Conservation (phyloP, 1,284 basidiomycete species). For the Marasmius tenuissimus region DNA sequence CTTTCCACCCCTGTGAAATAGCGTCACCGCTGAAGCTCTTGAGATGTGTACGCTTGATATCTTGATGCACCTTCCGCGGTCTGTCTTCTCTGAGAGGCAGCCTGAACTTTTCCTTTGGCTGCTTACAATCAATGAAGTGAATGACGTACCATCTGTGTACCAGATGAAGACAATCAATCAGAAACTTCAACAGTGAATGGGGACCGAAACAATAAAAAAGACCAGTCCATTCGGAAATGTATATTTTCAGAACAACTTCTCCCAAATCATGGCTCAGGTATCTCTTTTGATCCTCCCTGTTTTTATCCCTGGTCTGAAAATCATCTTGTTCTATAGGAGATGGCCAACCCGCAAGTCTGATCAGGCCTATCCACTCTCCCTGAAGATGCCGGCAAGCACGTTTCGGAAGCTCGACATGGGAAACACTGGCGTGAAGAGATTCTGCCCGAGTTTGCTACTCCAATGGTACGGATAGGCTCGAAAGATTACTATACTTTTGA, state of each 20-base stretch:
- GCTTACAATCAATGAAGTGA: slow-evolving; percentile 24
- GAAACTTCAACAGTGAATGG: slow-evolving; percentile 27
- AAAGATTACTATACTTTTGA: neutral
- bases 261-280: slow-evolving; percentile 31
- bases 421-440: neutral
- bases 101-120: slow-evolving; percentile 33
- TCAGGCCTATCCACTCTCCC: neutral
- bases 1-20: neutral
- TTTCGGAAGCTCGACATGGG: neutral
- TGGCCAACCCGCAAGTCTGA: neutral
- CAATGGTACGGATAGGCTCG: neutral
- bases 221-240: slow-evolving; percentile 31
- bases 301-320: neutral
- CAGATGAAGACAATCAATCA: slow-evolving; percentile 22
- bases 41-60: slow-evolving; percentile 33
- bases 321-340: neutral
- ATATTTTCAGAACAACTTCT: slow-evolving; percentile 30
- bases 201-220: slow-evolving; percentile 26
- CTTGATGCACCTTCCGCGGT: slow-evolving; percentile 32
- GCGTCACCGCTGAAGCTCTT: neutral
- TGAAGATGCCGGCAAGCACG: neutral
- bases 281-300: slow-evolving; percentile 2
- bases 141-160: slow-evolving; percentile 27
- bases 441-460: neutral
- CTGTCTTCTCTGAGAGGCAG: slow-evolving; percentile 30